These are phyloP conservation scores for Globisporangium spinosum DNA, from an alignment of 352 stramenopile species.

Conservation along the genomic window DNA sequence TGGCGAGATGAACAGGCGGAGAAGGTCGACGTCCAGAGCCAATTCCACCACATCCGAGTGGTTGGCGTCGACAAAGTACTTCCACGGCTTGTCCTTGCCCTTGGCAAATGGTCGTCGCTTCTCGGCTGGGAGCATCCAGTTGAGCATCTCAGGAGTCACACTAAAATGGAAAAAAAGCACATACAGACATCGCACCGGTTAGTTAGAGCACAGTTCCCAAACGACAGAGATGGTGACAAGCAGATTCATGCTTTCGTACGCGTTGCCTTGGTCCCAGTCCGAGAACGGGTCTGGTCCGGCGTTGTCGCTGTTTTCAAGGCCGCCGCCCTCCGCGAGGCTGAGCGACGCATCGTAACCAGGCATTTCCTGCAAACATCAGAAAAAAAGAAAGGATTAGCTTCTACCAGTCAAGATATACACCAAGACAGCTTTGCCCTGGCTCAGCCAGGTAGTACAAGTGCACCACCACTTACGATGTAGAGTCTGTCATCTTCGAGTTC, in stretches of 20 bases:
- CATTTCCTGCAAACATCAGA: constrained; percentile 40
- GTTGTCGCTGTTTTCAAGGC: constrained; percentile 30
- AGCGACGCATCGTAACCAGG: constrained; percentile 61
- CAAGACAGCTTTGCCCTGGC: neutral
- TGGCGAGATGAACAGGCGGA: constrained; percentile 80
- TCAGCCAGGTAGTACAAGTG: neutral
- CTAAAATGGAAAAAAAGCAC: constrained; percentile 5
- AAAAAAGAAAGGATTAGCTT: neutral
- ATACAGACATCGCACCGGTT: neutral
- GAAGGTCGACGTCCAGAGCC: constrained; percentile 71
- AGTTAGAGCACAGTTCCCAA: neutral
- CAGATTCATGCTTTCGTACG: constrained; percentile 29
- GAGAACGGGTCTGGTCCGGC: constrained; percentile 38
- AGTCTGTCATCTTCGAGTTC: constrained; percentile 63
- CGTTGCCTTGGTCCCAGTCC: constrained; percentile 49
- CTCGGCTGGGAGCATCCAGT: constrained; percentile 73
- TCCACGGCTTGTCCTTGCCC: constrained; percentile 66
- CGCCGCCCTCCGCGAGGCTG: constrained; percentile 48
- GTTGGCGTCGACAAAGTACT: constrained; percentile 75
- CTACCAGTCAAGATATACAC: neutral
- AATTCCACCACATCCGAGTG: constrained; percentile 75
- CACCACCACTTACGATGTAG: constrained; percentile 44
- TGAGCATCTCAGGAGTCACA: constrained; percentile 69
- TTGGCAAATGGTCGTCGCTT: constrained; percentile 56
- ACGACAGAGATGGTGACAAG: neutral